Evolutionary conservation across 805 yeast species (phyloP), one percentile per base, ranked within the genome.

Genomic region (Candida anglica): DNA sequence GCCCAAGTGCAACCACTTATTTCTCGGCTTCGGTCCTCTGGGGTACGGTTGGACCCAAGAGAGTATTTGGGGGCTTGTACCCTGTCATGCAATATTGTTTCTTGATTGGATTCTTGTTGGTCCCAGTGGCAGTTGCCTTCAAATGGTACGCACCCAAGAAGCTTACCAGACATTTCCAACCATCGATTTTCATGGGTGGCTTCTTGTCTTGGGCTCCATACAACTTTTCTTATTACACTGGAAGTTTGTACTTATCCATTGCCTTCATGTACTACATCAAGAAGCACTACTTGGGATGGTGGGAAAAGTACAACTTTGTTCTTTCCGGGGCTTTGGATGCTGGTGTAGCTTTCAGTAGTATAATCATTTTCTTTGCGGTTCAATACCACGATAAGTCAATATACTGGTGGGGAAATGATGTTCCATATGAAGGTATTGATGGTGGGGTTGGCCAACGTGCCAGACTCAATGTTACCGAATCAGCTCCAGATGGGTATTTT

Each of bases 231-330:
- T 59, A 58, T 42, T 52, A 52, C 22, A 82, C 84, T 1, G 74
- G 77, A 8, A 75, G 82, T 37, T 67, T 81, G 45, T 62, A 63
- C 43, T 30, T 70, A 19, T 79, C 81, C 2, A 61, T 62, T 37
- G 33, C 63, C 3, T 79, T 79, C 54, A 75, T 74, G 52, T 71
- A 62, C 55, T 68, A 62, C 46, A 52, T 76, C 46, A 67, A 69
- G 44, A 56, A 60, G 32, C 53, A 58, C 41, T 70, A 66, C 52
- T 47, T 62, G 33, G 52, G 66, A 16, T 69, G 81, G 81, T 80
- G 81, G 86, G 74, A 77, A 22, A 80, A 78, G 53, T 80, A 81
- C 54, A 79, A 77, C 50, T 79, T 76, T 51, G 62, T 79, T 26
- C 51, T 79, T 32, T 54, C 73, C 13, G 65, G 77, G 19, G 79